Evolutionary conservation across 2,329 filamentous ascomycete species (phyloP), one percentile per base, ranked within the genome.

Genomic region (Talaromyces verruculosus): DNA sequence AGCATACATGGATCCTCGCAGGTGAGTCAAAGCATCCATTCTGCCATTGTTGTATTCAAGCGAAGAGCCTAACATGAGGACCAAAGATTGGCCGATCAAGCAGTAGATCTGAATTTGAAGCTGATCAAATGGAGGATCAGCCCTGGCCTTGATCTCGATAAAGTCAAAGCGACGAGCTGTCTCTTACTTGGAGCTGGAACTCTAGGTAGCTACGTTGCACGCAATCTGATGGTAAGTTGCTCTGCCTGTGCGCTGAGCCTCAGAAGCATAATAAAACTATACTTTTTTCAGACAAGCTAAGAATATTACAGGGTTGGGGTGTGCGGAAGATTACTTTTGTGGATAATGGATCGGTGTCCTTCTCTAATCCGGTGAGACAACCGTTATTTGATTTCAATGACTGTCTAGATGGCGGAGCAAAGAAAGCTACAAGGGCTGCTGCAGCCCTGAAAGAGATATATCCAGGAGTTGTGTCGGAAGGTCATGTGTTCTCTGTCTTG

Each of bases 81-180:
- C 25, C 19, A 22, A 64, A 82, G 82, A 71, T 83, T 98, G 19
- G 95, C 95, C 25, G 93, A 98, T 75, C 93, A 96, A 76, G 93
- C 93, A 0, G 94, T 98, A 10, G 95, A 99, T 74, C 84, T 99
- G 66, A 99, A 99, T 74, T 84, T 98, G 67, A 98, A 98, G 79
- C 85, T 99, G 66, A 99, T 99, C 89, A 99, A 97, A 80, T 99
- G 95, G 95, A 89, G 95, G 45, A 92, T 99, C 72, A 92, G 93
- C 7, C 95, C 95, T 0, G 89, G 89, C 61, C 85, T 99, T 47
- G 86, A 98, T 75, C 86, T 99, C 10, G 93, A 97, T 35, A 86
- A 87, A 35, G 93, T 98, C 75, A 97, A 97, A 74, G 86, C 89
- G 65, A 94, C 92, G 3, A 96, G 89, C 74, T 99, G 95, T 74